Conservation (phyloP, 192 early-diverging fungal genomes). For the Podila minutissima region DNA sequence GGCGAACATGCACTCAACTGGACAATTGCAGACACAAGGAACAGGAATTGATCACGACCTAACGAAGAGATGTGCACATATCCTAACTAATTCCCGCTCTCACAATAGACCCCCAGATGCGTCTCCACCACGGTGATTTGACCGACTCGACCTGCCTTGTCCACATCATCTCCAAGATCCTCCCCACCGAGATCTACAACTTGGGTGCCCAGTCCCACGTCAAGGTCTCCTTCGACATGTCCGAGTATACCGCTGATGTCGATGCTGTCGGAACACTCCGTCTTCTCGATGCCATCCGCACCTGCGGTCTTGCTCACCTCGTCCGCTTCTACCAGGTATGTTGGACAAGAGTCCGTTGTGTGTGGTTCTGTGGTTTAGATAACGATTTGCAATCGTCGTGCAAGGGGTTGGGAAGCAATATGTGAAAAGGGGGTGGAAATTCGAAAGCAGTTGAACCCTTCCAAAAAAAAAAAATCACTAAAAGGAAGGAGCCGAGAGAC, state of each 20-base stretch:
- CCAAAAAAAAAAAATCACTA: neutral
- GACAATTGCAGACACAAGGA: neutral
- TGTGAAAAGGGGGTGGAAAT: no score
- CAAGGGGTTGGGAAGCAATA: no score
- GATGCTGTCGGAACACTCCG: constrained; percentile 83
- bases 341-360: no score
- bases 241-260: constrained; percentile 82
- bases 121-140: constrained; percentile 78
- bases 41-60: neutral
- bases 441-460: no score
- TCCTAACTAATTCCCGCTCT: neutral
- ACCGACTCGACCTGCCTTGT: constrained; percentile 78
- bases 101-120: constrained; percentile 61
- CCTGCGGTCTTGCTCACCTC: constrained; percentile 70
- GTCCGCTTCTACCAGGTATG: constrained; percentile 69
- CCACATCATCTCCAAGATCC: constrained; percentile 74
- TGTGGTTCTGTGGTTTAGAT: neutral
- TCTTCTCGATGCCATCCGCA: constrained; percentile 81
- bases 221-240: constrained; percentile 80
- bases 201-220: constrained; percentile 79
- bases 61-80: neutral
- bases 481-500: neutral
- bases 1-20: neutral
- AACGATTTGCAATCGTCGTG: neutral
- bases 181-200: constrained; percentile 78